These are phyloP conservation scores for Coniochaeta sp. DNA, from an alignment of 2,329 filamentous ascomycete genomes.

Conservation along the genomic window DNA sequence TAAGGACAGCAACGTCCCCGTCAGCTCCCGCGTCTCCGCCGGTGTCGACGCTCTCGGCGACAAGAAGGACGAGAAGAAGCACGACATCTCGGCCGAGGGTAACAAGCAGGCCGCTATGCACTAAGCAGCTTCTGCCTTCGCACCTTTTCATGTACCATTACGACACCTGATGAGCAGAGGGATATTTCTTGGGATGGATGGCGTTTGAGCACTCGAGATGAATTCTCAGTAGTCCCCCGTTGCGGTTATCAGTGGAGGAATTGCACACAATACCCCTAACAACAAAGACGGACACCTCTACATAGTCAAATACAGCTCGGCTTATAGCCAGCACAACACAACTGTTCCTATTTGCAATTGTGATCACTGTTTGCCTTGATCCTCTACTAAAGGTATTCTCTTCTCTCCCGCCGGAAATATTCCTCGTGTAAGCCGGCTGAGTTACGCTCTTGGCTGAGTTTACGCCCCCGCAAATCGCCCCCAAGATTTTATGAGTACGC, in stretches of 20 bases:
- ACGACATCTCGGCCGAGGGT: slow-evolving; percentile 26
- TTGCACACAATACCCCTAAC: background rate
- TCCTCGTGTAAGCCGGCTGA: too few species aligned
- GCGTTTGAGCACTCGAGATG: too few species aligned
- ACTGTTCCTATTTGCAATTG: too few species aligned
- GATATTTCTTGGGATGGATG: slow-evolving; percentile 5
- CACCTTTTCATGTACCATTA: slow-evolving; percentile 6
- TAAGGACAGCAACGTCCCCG: slow-evolving; percentile 42
- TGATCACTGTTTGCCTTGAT: too few species aligned
- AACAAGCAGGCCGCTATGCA: slow-evolving; percentile 31
- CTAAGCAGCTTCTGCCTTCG: slow-evolving; percentile 18
- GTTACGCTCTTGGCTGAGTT: too few species aligned
- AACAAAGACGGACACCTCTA: background rate
- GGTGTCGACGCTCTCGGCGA: slow-evolving; percentile 25
- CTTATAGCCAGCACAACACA: background rate
- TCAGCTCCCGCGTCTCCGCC: slow-evolving; percentile 31
- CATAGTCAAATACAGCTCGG: background rate
- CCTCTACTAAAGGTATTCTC: too few species aligned
- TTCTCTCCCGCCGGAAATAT: background rate
- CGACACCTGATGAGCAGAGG: slow-evolving; percentile 2
- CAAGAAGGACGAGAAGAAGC: slow-evolving; percentile 23
- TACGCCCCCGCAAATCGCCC: too few species aligned
- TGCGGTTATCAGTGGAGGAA: background rate
- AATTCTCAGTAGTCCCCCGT: too few species aligned
- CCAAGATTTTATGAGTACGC: too few species aligned